phyloP scores from a whole-genome alignment of 2,329 filamentous ascomycete genomes.

The Claviceps arundinis region DNA sequence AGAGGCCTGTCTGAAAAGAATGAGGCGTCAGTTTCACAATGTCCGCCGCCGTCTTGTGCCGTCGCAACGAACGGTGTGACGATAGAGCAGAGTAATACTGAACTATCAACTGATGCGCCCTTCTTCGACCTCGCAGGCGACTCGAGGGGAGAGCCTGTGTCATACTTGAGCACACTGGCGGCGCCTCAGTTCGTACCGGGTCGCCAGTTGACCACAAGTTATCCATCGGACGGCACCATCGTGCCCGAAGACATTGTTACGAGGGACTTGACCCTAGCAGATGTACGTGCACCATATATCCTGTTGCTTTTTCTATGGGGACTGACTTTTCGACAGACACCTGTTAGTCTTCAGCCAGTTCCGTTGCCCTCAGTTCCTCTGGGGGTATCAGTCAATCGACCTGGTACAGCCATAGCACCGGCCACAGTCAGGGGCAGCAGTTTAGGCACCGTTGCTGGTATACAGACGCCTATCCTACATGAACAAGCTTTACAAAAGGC shows the following conservation, averaged over 20 bases:
- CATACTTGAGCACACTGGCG: background rate
- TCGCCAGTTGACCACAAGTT: background rate
- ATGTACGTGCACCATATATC: slow-evolving; percentile 7
- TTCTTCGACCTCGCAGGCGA: background rate
- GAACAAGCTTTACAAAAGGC: slow-evolving; percentile 9
- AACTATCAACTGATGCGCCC: background rate
- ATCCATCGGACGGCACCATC: background rate
- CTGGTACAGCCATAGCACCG: background rate
- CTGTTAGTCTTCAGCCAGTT: slow-evolving; percentile 5
- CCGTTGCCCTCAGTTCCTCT: background rate
- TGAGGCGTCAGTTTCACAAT: slow-evolving; percentile 4
- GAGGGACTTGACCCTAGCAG: slow-evolving; percentile 1
- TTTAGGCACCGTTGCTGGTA: slow-evolving; percentile 6
- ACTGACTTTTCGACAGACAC: slow-evolving; percentile 12
- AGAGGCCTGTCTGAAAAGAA: slow-evolving; percentile 4
- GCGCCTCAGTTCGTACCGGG: background rate
- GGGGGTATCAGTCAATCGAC: background rate
- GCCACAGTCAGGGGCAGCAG: background rate
- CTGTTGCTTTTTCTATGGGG: background rate
- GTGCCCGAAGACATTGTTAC: background rate
- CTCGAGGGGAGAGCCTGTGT: background rate
- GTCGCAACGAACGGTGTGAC: background rate
- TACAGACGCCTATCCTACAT: background rate
- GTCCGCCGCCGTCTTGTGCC: background rate
- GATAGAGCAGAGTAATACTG: background rate